Percentiles rank a stretch among this genome's conserved stretches.
Evolutionary conservation across 208 protist genomes (phyloP).

Genomic region (Trypanosoma scelopori): DNA sequence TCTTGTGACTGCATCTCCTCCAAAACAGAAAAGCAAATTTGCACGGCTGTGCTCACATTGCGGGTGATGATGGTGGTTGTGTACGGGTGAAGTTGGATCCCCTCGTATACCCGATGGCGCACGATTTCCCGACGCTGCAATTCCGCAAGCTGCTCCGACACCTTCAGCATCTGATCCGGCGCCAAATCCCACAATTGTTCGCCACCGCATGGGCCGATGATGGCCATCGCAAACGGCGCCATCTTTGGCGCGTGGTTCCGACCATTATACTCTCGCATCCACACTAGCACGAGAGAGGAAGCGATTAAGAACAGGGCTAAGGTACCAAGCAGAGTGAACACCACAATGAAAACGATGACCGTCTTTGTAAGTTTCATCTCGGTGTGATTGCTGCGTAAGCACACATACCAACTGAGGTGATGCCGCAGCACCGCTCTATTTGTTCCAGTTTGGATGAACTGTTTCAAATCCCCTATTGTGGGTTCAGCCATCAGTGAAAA

Average conservation of each 20-base stretch:
- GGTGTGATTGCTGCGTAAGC: slow-evolving; percentile 9
- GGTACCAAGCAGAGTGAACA: slow-evolving; percentile 27
- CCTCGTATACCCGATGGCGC: slow-evolving; percentile 49
- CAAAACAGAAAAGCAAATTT: slow-evolving; percentile 59
- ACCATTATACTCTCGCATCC: slow-evolving; percentile 58
- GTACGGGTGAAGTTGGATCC: slow-evolving; percentile 73
- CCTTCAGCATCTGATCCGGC: slow-evolving; percentile 51
- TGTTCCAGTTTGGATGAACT: slow-evolving; percentile 31
- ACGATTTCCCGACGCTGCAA: slow-evolving; percentile 47
- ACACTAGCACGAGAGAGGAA: slow-evolving; percentile 34
- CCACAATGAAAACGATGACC: slow-evolving; percentile 35
- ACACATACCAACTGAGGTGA: slow-evolving; percentile 19
- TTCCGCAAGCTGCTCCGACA: slow-evolving; percentile 43
- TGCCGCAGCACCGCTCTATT: slow-evolving; percentile 10
- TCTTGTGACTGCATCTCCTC: slow-evolving; percentile 48
- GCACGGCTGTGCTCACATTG: slow-evolving; percentile 45
- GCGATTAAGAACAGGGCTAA: slow-evolving; percentile 34
- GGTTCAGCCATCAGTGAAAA: slow-evolving; percentile 23
- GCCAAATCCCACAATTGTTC: slow-evolving; percentile 71
- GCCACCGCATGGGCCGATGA: slow-evolving; percentile 59
- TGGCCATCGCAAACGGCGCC: slow-evolving; percentile 72
- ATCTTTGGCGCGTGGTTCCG: slow-evolving; percentile 54
- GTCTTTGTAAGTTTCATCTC: slow-evolving; percentile 4
- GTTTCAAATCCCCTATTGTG: slow-evolving; percentile 19
- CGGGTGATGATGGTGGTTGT: slow-evolving; percentile 54